Evolutionary conservation across 2,329 filamentous ascomycete species (phyloP), one percentile per base, ranked within the genome.

Genomic region (Trichoderma sp.): DNA sequence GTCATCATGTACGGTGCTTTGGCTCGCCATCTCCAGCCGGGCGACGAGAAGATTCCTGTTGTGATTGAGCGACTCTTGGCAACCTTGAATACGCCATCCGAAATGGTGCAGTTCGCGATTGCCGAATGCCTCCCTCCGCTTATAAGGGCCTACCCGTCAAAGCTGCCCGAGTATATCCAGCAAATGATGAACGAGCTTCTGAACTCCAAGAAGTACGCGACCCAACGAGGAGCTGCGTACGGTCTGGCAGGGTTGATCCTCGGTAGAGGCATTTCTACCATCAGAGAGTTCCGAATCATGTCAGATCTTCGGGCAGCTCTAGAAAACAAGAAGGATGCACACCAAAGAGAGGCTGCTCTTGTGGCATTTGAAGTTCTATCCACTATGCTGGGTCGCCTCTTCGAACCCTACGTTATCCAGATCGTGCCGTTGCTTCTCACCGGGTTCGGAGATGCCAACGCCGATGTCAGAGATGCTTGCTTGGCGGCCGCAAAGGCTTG

Each of bases 1-100:
- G 93, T 99, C 71, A 95, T 99, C 71, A 90, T 99, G 75, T 99
- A 99, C 72, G 95, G 95, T 74, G 94, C 96, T 59, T 81, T 99
- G 44, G 95, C 93, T 50, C 88, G 91, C 59, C 95, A 99, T 80
- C 80, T 99, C 66, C 87, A 90, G 70, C 78, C 88, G 7, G 92
- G 93, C n/a, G 95, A 99, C 75, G 80, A 87, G 69, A 93, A 96
- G 72, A 87, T 98, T 56, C 92, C 93, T 1, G 88, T 90, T 64
- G 95, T 99, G 52, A 89, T 99, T 58, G 89, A 94, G 70, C 88
- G 93, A 68, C 82, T 99, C 24, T 83, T 99, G 64, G 87, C 88
- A 24, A 97, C 96, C 7, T 82, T 99, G 51, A 95, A 90, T 75
- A 98, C 94, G 14, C 95, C 95, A 30, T 98, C 95, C 0, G 95